phyloP scores from a whole-genome alignment of 352 stramenopile genomes.

The Phytophthora lateralis region DNA sequence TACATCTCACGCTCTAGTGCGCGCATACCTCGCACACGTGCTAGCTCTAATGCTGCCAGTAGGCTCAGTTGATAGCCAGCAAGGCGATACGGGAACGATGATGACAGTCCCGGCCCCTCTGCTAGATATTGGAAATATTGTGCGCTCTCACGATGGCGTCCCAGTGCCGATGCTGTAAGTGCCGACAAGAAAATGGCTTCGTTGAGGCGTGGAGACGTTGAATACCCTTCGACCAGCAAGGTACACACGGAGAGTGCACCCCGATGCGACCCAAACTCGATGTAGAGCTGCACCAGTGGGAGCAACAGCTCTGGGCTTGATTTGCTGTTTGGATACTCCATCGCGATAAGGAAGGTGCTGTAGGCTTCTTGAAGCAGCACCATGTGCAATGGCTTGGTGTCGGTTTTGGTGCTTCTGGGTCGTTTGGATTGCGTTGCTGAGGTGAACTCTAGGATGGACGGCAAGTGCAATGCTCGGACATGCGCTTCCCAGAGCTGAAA shows the following conservation, averaged over 20 bases:
- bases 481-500: conserved; percentile 64
- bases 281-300: conserved; percentile 66
- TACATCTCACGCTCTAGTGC: conserved; percentile 53
- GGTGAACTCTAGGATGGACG: conserved; percentile 26
- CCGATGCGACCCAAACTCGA: conserved; percentile 66
- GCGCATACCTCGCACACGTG: conserved; percentile 46
- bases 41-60: conserved; percentile 58
- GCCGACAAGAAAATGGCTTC: conserved; percentile 75
- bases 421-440: conserved; percentile 12
- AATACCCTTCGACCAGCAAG: conserved; percentile 66
- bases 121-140: conserved; percentile 78
- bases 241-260: conserved; percentile 74
- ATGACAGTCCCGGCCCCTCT: conserved; percentile 45
- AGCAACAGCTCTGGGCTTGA: conserved; percentile 57
- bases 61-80: conserved; percentile 61
- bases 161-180: conserved; percentile 54
- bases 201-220: conserved; percentile 37
- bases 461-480: conserved; percentile 46
- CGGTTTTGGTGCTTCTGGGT: conserved; percentile 6
- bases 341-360: conserved; percentile 79
- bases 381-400: conserved; percentile 24
- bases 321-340: conserved; percentile 79
- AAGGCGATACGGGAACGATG: conserved; percentile 43
- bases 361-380: conserved; percentile 58
- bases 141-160: conserved; percentile 62